These are phyloP conservation scores for Microascus cirrosus DNA, from an alignment of 2,329 filamentous ascomycete species.

Conservation along the genomic window DNA sequence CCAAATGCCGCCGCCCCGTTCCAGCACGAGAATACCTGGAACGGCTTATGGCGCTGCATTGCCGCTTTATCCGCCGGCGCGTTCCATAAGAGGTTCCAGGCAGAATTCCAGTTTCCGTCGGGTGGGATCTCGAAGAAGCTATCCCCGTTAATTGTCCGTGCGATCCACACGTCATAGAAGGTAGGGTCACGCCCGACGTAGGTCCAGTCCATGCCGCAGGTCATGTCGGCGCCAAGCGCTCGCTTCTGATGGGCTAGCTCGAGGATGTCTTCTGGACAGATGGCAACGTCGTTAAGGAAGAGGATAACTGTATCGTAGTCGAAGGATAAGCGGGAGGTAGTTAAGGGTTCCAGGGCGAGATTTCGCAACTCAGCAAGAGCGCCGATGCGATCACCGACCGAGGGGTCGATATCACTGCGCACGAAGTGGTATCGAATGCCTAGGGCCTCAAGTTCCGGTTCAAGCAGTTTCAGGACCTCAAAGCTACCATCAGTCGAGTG, in stretches of 20 bases:
- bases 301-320: slow-evolving; percentile 29
- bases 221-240: slow-evolving; percentile 38
- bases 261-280: slow-evolving; percentile 43
- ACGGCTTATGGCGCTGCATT: slow-evolving; percentile 26
- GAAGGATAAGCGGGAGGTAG: slow-evolving; percentile 14
- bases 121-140: slow-evolving; percentile 41
- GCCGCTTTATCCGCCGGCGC: slow-evolving; percentile 21
- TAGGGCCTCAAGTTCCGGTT: slow-evolving; percentile 19
- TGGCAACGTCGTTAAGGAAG: slow-evolving; percentile 43
- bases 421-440: slow-evolving; percentile 28
- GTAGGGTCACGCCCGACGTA: slow-evolving; percentile 28
- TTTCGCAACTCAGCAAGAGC: slow-evolving; percentile 40
- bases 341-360: slow-evolving; percentile 34
- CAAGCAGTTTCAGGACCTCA: slow-evolving; percentile 31
- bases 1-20: slow-evolving; percentile 41
- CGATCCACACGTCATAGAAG: slow-evolving; percentile 48
- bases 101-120: slow-evolving; percentile 35
- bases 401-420: slow-evolving; percentile 29
- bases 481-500: slow-evolving; percentile 38
- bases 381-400: slow-evolving; percentile 27
- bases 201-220: slow-evolving; percentile 49
- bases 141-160: slow-evolving; percentile 38
- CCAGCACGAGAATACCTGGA: slow-evolving; percentile 53
- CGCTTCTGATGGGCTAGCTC: slow-evolving; percentile 39
- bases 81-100: slow-evolving; percentile 42